Evolutionary conservation across 805 yeast genomes (phyloP), one percentile per base, ranked within the genome.

Genomic region (Ogataea henricii): DNA sequence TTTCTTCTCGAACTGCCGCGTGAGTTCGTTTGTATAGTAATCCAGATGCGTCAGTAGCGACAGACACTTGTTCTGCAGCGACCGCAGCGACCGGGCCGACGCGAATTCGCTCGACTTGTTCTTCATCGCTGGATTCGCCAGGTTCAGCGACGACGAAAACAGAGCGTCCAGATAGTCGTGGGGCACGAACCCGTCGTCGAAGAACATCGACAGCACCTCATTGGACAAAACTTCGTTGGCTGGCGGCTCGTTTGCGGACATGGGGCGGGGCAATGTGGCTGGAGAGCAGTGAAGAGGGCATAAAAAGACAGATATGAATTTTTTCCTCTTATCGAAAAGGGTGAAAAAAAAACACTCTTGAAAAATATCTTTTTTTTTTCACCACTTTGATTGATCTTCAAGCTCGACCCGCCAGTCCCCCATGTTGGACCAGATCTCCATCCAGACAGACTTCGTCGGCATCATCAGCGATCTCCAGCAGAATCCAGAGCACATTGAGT

Each of bases 161-260:
- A 85, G 65, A 2, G 86, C 82, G 60, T 86, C 88, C 16, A 86
- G 74, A 56, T 78, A 86, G 34, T 79, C 79, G 46, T 79, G 77
- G 1, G 89, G 86, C 14, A 77, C 79, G 59, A 85, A 85, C 21
- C 77, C 79, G 17, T 76, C 78, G 52, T 85, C 88, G 51, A 83
- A 82, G 68, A 86, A 86, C 82, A 85, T 84, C 10, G 80, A 67
- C 3, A 85, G 64, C 1, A 83, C 72, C 13, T 79, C 78, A 45
- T 67, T 66, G 34, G 34, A 30, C 34, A 30, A 17, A 3, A 17
- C 34, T 3, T 30, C 34, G 9, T 30, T 30, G 9, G 34, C 18
- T 13, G 34, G 34, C 17, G n/a, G 16, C 16, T 30, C 34, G 17
- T 22, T 16, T 14, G n/a, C 29, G 42, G 42, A 23, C 40, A 23